Evolutionary conservation across 208 protist species (phyloP).

Genomic region (Crithidia brevicula): DNA sequence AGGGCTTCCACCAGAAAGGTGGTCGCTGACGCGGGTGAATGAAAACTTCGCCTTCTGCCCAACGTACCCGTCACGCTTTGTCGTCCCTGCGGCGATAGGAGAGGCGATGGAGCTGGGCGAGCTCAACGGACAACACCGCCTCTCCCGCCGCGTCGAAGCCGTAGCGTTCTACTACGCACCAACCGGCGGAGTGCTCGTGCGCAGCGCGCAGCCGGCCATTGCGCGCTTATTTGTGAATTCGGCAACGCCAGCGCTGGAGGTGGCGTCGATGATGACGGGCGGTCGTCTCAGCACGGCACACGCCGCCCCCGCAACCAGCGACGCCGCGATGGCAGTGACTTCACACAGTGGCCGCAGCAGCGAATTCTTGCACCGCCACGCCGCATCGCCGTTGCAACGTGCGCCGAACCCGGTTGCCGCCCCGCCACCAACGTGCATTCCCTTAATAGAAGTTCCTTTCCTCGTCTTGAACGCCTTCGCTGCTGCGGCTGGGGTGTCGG

Average conservation of each 20-base stretch:
- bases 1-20: constrained; percentile 33
- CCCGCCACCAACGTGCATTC: not conserved
- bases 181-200: constrained; percentile 48
- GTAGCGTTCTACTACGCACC: constrained; percentile 68
- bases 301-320: not conserved
- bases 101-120: constrained; percentile 19
- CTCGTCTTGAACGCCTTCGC: constrained; percentile 29
- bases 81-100: constrained; percentile 45
- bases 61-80: constrained; percentile 56
- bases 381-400: not conserved
- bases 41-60: constrained; percentile 32
- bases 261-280: constrained; percentile 17
- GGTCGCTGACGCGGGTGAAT: constrained; percentile 46
- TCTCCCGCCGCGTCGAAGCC: constrained; percentile 74
- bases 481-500: constrained; percentile 12
- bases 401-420: not conserved
- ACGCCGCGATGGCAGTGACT: not conserved
- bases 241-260: constrained; percentile 19
- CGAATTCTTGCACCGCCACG: too few relatives aligned
- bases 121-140: constrained; percentile 30
- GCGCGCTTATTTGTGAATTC: constrained; percentile 18
- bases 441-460: constrained; percentile 16
- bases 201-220: constrained; percentile 76
- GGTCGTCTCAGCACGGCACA: constrained; percentile 5
- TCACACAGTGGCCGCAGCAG: too few relatives aligned